Percentiles rank a stretch among this genome's conserved stretches.
phyloP scores from a whole-genome alignment of 768 basidiomycete species.

The Gymnopilus junonius region DNA sequence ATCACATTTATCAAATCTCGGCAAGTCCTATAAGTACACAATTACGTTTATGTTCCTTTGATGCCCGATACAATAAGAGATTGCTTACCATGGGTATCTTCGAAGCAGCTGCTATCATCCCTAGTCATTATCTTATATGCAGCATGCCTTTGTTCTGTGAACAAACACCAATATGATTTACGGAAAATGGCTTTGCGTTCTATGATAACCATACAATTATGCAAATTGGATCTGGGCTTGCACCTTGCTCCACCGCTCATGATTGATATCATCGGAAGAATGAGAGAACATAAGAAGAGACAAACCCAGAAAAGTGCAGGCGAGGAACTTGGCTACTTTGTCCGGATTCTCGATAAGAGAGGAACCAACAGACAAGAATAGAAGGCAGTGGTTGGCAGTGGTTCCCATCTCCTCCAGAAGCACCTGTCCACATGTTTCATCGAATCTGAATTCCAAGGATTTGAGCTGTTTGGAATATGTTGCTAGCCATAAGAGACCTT shows the following conservation, averaged over 20 bases:
- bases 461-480: neutral
- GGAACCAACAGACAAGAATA: neutral
- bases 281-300: neutral
- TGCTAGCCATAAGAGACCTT: slow-evolving; percentile 3
- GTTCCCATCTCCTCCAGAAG: neutral
- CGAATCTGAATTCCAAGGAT: slow-evolving; percentile 1
- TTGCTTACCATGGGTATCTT: neutral
- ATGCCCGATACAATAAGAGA: neutral
- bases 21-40: neutral
- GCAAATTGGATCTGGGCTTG: neutral
- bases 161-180: neutral
- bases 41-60: neutral
- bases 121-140: too few species aligned
- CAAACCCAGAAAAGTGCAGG: neutral
- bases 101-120: too few species aligned
- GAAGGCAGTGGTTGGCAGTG: slow-evolving; percentile 1
- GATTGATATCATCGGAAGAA: neutral
- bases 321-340: slow-evolving; percentile 1
- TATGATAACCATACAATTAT: neutral
- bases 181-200: neutral
- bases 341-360: slow-evolving; percentile 7
- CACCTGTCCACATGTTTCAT: neutral
- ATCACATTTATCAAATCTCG: neutral
- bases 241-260: neutral
- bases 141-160: too few species aligned